Base-by-base conservation (phyloP, 495 filamentous ascomycete genomes). In the Tuber aestivum region DNA sequence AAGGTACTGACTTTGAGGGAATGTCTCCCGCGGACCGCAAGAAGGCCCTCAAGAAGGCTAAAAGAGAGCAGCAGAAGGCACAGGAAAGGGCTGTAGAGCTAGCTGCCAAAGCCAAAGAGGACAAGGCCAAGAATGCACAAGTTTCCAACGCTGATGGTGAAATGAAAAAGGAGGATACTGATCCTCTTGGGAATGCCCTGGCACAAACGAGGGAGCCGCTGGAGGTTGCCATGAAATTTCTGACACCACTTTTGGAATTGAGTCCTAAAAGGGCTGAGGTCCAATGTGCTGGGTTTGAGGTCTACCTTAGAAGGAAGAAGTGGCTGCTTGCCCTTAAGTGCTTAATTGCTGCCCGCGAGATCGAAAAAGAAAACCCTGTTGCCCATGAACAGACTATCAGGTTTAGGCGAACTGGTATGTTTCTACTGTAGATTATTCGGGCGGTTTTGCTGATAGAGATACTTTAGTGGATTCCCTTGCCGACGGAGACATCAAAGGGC, bases 11-110 rank as follows among this genome's bases (percentile, higher is more conserved):
- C 23, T 84, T 86, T 70, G 88, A 88, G 35, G 87, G 86, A 9
- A 86, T 87, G 61, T 89, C 91, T 70, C 88, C 89, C 1, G 89
- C 89, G 7, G 94, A 97, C 81, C 88, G 89, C 73, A 98, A 97
- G 88, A 98, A 96, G 86, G 93, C 93, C 1, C 86, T 92, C 50
- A 97, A 97, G 88, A 99, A 98, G 86, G 94, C 95, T 3, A 94
- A 91, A 85, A 94, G 93, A 84, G 95, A 97, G 79, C 92, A 92
- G 18, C 92, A 95, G 80, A 94, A 92, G 80, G 87, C 88, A 12
- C 83, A 88, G 69, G 93, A 97, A 82, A 91, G 92, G 81, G 90
- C 91, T 45, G 95, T 94, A 42, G 90, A 90, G 21, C 91, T 93
- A 77, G 85, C 85, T 41, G 87, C 86, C n/a, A 89, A 88, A 76